phyloP scores from a whole-genome alignment of 768 basidiomycete species.

The Hirschioporus abietinus region DNA sequence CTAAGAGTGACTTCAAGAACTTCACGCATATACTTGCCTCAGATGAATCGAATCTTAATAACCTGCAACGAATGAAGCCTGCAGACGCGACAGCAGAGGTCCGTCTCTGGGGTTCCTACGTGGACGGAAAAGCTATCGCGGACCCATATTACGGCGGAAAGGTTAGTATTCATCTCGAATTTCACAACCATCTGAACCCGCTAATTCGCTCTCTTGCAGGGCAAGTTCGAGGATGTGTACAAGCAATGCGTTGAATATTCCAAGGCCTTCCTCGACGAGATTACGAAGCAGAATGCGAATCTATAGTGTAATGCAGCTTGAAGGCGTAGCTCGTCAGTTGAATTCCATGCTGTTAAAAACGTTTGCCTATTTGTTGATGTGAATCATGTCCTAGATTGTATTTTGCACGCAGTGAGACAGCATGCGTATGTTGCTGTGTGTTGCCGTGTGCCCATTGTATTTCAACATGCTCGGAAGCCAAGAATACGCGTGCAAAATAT shows the following conservation, averaged over 20 bases:
- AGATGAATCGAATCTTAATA: slow-evolving; percentile 68
- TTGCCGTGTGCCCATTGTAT: neutral
- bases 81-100: slow-evolving; percentile 51
- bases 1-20: slow-evolving; percentile 55
- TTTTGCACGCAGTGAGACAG: neutral
- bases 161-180: slow-evolving; percentile 31
- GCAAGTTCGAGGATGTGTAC: slow-evolving; percentile 74
- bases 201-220: slow-evolving; percentile 28
- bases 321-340: neutral
- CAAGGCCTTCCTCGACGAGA: slow-evolving; percentile 73
- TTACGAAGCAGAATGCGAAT: slow-evolving; percentile 17
- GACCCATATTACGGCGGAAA: slow-evolving; percentile 83
- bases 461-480: neutral
- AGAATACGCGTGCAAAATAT: neutral
- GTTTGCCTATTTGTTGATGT: neutral
- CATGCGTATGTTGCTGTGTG: neutral
- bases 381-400: neutral
- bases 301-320: too few relatives aligned
- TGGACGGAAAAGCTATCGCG: slow-evolving; percentile 62
- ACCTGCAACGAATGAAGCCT: slow-evolving; percentile 48
- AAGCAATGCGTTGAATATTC: slow-evolving; percentile 70
- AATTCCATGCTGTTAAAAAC: neutral
- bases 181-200: neutral
- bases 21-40: slow-evolving; percentile 88
- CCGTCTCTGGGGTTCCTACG: slow-evolving; percentile 76